Conservation (phyloP, 352 stramenopile species). For the Pythium periplocum region DNA sequence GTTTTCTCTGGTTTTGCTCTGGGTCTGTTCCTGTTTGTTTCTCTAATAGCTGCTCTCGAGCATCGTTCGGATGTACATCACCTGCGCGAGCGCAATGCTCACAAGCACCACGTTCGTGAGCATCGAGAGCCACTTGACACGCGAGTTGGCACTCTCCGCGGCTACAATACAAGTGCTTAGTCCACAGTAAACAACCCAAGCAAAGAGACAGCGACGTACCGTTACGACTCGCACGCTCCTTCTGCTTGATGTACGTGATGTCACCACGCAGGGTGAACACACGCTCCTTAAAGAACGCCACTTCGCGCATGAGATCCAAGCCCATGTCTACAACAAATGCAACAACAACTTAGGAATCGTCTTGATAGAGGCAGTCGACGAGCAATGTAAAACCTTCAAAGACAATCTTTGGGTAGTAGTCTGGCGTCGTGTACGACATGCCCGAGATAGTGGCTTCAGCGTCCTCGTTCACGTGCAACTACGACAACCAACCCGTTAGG, state of each 20-base stretch:
- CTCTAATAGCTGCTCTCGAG: conserved; percentile 70
- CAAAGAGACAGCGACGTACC: conserved; percentile 20
- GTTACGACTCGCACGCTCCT: conserved; percentile 68
- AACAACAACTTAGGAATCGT: no score
- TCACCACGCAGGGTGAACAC: conserved; percentile 75
- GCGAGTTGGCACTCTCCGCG: conserved; percentile 68
- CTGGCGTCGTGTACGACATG: conserved; percentile 47
- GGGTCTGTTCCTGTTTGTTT: neutral
- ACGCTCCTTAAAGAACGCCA: conserved; percentile 72
- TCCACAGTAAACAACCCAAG: neutral
- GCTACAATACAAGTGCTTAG: conserved; percentile 20
- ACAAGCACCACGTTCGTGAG: conserved; percentile 77
- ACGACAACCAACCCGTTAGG: neutral
- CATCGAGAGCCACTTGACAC: conserved; percentile 82
- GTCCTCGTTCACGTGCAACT: conserved; percentile 49
- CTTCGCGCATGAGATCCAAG: conserved; percentile 77
- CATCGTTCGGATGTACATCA: conserved; percentile 82
- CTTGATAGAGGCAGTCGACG: neutral
- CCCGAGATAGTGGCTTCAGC: conserved; percentile 47
- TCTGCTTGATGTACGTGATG: conserved; percentile 77
- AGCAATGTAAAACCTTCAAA: conserved; percentile 41
- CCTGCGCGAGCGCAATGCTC: conserved; percentile 69
- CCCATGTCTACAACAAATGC: conserved; percentile 37
- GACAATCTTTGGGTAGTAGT: conserved; percentile 76
- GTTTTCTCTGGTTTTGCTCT: neutral